Evolutionary conservation across 257 asterid genomes (phyloP).

Genomic region (Plantago ovata): DNA sequence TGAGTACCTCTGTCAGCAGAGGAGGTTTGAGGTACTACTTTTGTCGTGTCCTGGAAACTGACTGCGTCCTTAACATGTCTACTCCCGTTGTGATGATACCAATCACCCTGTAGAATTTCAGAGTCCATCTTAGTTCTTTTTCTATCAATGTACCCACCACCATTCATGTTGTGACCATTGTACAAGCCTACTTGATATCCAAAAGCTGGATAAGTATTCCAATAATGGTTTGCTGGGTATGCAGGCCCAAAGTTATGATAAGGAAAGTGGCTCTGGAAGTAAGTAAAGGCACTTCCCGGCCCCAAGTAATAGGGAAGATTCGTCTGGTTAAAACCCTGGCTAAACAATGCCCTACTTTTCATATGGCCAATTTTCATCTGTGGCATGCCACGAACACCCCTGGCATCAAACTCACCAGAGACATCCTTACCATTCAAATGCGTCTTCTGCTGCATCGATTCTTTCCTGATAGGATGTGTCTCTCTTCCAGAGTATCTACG

Average conservation of each 20-base stretch:
- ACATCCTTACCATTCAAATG: constrained; percentile 24
- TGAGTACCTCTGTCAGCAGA: constrained; percentile 21
- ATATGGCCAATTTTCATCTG: constrained; percentile 20
- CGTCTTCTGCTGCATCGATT: constrained; percentile 21
- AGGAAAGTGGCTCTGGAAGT: constrained; percentile 23
- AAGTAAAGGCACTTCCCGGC: constrained; percentile 19
- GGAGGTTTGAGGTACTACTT: constrained; percentile 20
- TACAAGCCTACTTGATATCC: constrained; percentile 26
- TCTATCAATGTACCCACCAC: constrained; percentile 21
- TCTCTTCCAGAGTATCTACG: constrained; percentile 25
- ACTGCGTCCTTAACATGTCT: constrained; percentile 24
- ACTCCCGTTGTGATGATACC: constrained; percentile 26
- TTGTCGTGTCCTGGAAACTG: constrained; percentile 22
- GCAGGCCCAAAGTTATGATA: constrained; percentile 22
- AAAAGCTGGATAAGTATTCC: constrained; percentile 23
- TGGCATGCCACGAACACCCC: constrained; percentile 23
- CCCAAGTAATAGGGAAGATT: constrained; percentile 17
- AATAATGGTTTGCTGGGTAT: constrained; percentile 23
- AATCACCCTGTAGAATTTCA: constrained; percentile 24
- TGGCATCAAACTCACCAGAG: constrained; percentile 26
- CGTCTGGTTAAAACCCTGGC: constrained; percentile 24
- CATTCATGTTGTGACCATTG: constrained; percentile 19
- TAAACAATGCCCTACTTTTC: constrained; percentile 20
- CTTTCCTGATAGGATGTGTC: constrained; percentile 24
- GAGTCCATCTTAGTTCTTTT: constrained; percentile 19